These are phyloP conservation scores for Fragilariopsis cylindrus DNA, from an alignment of 108 stramenopile genomes.

Conservation along the genomic window DNA sequence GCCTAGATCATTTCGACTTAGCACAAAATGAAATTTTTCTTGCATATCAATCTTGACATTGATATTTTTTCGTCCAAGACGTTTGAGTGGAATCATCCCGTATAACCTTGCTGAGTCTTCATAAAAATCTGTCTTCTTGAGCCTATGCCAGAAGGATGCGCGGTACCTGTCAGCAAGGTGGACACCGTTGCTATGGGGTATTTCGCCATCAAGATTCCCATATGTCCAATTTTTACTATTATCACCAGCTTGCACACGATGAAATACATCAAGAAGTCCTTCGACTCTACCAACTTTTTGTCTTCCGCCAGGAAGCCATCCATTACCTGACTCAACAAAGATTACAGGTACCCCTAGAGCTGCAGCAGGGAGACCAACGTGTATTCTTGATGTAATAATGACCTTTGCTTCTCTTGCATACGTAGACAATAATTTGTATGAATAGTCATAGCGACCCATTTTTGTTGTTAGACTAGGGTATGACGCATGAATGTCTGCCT, in stretches of 20 bases:
- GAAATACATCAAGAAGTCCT: conserved; percentile 23
- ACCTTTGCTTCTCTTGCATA: conserved; percentile 26
- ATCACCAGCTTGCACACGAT: conserved; percentile 1
- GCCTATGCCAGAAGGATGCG: conserved; percentile 23
- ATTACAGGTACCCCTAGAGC: background rate
- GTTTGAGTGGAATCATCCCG: conserved; percentile 18
- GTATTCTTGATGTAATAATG: conserved; percentile 27
- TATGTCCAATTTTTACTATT: conserved; percentile 20
- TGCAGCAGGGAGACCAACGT: conserved; percentile 22
- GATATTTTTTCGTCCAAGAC: conserved; percentile 8
- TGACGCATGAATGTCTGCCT: too few relatives aligned
- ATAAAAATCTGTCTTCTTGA: conserved; percentile 23
- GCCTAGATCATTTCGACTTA: conserved; percentile 3
- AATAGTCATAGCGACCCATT: background rate
- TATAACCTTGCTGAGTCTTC: conserved; percentile 15
- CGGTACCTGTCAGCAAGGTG: conserved; percentile 25
- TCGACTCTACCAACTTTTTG: conserved; percentile 13
- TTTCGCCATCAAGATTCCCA: background rate
- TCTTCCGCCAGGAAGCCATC: conserved; percentile 9
- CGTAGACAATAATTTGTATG: conserved; percentile 14
- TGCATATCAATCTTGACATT: background rate
- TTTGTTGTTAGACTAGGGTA: too few relatives aligned
- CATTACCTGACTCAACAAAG: background rate
- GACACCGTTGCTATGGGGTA: conserved; percentile 18
- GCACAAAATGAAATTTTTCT: conserved; percentile 26